Base-by-base conservation (phyloP, 352 stramenopile species). In the Pythium phragmitis region DNA sequence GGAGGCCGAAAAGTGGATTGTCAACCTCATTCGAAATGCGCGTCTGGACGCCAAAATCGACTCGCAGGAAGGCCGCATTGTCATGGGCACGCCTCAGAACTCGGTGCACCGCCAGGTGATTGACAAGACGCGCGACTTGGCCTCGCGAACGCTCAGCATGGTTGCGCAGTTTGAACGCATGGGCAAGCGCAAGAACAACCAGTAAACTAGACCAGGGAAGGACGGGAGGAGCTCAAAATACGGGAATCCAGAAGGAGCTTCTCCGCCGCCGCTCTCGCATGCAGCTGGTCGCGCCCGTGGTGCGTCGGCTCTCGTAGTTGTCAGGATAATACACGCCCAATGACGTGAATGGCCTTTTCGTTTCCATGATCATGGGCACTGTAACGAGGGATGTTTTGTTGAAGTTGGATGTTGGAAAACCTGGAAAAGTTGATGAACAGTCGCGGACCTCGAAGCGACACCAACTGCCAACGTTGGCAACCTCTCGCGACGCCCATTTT, bases 1-100 rank as follows among this genome's bases (percentile, higher is more conserved):
- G n/a, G 91, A 97, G 54, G 96, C 97, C 12, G 97, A 99, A 78
- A 96, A 97, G 70, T 99, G 97, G 97, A 98, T 99, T 76, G 97
- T 99, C 26, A 98, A 99, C 83, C 76, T 99, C 54, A 99, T 99
- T 74, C 87, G 96, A 57, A 98, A 98, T 75, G 96, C 96, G 14
- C 88, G 96, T 52, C 77, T 98, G 19, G 96, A 99, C 78, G 97
- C 97, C 48, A 99, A 99, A 75, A 99, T 99, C 75, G 96, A 99
- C 83, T 98, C 95, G 21, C 87, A 98, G 69, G 87, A 98, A 57
- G 94, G 95, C 51, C 97, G 90, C 75, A 98, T 99, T 30, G 87
- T 99, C 57, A 99, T 99, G 97, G 96, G 94, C 63, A 85, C 85
- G 61, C 83, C 87, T 57, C 85, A 89, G 58, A 93, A 96, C 71